phyloP scores from a whole-genome alignment of 2,329 filamentous ascomycete genomes.

The Aureobasidium sp. region DNA sequence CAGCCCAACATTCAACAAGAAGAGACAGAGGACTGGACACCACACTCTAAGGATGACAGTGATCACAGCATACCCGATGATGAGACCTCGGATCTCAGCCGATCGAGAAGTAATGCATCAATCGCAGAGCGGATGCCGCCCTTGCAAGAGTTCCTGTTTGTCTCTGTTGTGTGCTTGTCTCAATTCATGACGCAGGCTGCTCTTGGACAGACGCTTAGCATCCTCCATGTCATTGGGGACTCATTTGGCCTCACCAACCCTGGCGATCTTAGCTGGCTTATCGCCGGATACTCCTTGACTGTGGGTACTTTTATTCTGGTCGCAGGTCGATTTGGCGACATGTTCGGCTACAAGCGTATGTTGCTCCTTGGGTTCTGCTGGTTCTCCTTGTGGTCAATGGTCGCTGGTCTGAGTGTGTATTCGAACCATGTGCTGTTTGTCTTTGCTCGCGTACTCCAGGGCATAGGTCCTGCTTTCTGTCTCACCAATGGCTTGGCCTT shows the following conservation, averaged over 20 bases:
- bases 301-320: slow-evolving; percentile 41
- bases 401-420: slow-evolving; percentile 31
- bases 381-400: slow-evolving; percentile 33
- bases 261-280: slow-evolving; percentile 39
- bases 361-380: slow-evolving; percentile 35
- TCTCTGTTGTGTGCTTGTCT: slow-evolving; percentile 10
- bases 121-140: too few species aligned
- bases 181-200: slow-evolving; percentile 15
- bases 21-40: too few species aligned
- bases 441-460: slow-evolving; percentile 34
- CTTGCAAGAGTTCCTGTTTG: too few species aligned
- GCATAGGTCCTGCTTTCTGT: slow-evolving; percentile 33
- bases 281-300: slow-evolving; percentile 38
- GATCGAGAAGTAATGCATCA: too few species aligned
- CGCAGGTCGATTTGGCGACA: slow-evolving; percentile 37
- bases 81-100: too few species aligned
- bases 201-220: slow-evolving; percentile 26
- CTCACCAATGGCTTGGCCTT: slow-evolving; percentile 34
- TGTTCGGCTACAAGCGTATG: slow-evolving; percentile 38
- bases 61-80: too few species aligned
- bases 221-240: slow-evolving; percentile 40
- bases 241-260: slow-evolving; percentile 35
- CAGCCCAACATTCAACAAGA: too few species aligned
- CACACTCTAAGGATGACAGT: too few species aligned
- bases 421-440: slow-evolving; percentile 33